A percentile compares a stretch with the other conserved stretches of the same genome.
Evolutionary conservation across 202 grass and related monocot genomes (phyloP).

Genomic region (Bolboschoenoplectus hybrid): DNA sequence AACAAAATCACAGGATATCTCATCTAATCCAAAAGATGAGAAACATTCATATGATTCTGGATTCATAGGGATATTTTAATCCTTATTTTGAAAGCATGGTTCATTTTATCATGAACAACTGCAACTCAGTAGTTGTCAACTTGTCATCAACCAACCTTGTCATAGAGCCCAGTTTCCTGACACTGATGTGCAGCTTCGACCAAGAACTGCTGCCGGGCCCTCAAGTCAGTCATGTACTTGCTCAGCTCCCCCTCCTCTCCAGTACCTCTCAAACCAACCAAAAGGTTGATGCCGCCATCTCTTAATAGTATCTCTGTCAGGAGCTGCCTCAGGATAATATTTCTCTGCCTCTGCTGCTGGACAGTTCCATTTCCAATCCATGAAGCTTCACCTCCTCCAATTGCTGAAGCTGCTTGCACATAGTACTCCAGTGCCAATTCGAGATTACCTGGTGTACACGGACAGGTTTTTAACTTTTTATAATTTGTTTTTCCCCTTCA

Average conservation of each 20-base stretch:
- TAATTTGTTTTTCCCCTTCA: constrained; percentile 1
- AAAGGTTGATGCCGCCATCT: constrained; percentile 79
- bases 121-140: constrained; percentile 35
- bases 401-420: constrained; percentile 79
- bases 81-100: no score
- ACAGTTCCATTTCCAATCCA: constrained; percentile 63
- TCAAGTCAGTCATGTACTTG: constrained; percentile 91
- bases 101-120: constrained; percentile 1
- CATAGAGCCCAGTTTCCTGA: constrained; percentile 88
- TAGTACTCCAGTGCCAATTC: constrained; percentile 92
- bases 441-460: constrained; percentile 51
- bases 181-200: constrained; percentile 85
- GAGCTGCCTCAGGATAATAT: constrained; percentile 87
- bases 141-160: constrained; percentile 71
- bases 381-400: constrained; percentile 85
- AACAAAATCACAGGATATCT: not conserved
- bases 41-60: constrained; percentile 13
- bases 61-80: not conserved
- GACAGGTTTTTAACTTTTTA: not conserved
- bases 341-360: constrained; percentile 81
- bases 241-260: constrained; percentile 88
- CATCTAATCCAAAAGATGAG: constrained; percentile 14
- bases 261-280: constrained; percentile 90
- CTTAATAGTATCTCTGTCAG: constrained; percentile 88
- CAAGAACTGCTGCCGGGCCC: constrained; percentile 75